Base-by-base conservation (phyloP, 2,329 filamentous ascomycete species). In the Seiridium unicorne region DNA sequence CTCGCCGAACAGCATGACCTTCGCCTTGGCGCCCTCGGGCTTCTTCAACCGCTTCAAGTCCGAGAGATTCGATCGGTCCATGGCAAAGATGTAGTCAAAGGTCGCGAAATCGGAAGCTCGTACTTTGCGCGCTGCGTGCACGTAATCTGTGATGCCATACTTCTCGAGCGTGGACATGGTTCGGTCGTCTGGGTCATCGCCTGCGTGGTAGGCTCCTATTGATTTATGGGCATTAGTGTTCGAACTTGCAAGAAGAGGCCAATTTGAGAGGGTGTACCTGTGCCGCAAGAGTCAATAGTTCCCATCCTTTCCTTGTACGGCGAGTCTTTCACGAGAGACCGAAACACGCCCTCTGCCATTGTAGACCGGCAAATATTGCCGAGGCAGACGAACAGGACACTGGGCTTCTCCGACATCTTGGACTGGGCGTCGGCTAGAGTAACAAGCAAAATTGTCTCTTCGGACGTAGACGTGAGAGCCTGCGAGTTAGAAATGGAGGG, bases 311-410 rank as follows among this genome's bases (percentile, higher is more conserved):
- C 79, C 68, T 83, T 79, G 69, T 86, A 87, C 32, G 84, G 80
- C 51, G 84, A 76, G 61, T 89, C 84, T 65, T 84, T 81, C 46
- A 84, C 83, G 46, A 95, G 78, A 62, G 88, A 85, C 61, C 87
- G 86, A 78, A 99, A 98, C 65, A 97, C 91, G 55, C 91, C 95
- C 80, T 98, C 94, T 51, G 93, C 92, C 95, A 99, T 98, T 38
- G 95, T 91, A 6, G 93, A 97, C 62, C 85, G 83, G 73, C 93
- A 99, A 71, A 98, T 98, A 76, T 99, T 99, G 74, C 95, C 95
- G 40, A 98, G 84, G 77, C 95, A 99, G 68, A 98, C 94, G 73
- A 98, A 98, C 57, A 98, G 85, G 44, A 98, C 90, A 2, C 89
- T 93, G 58, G 91, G 71, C 61, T 69, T 73, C 70, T 66, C 61